Percentiles rank a stretch among this genome's conserved stretches.
Evolutionary conservation across 73 alveolate genomes (phyloP).

Genomic region (Loxodes magnus): DNA sequence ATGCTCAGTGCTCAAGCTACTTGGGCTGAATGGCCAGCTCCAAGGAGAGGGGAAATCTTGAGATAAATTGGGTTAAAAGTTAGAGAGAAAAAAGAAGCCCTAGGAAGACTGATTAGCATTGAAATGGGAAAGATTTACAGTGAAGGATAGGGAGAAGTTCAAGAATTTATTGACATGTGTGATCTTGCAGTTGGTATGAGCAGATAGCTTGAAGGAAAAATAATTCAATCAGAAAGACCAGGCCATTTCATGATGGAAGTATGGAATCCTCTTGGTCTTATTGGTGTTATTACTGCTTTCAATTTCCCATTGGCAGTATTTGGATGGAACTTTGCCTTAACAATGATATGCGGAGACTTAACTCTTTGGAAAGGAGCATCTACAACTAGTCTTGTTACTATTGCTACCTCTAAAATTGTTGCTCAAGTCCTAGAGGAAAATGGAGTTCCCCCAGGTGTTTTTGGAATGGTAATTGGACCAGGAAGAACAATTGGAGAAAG

Average conservation of each 20-base stretch:
- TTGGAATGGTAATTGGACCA: slow-evolving; percentile 42
- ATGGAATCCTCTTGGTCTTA: slow-evolving; percentile 82
- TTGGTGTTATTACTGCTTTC: slow-evolving; percentile 86
- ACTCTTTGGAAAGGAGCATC: slow-evolving; percentile 79
- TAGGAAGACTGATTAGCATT: slow-evolving; percentile 59
- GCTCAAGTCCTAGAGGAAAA: slow-evolving; percentile 55
- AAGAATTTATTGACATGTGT: slow-evolving; percentile 80
- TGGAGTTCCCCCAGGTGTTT: slow-evolving; percentile 44
- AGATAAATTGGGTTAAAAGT: slow-evolving; percentile 81
- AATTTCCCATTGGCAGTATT: slow-evolving; percentile 83
- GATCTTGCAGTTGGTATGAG: slow-evolving; percentile 84
- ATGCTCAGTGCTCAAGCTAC: too few species aligned
- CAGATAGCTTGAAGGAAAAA: slow-evolving; percentile 64
- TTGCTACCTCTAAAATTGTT: slow-evolving; percentile 63
- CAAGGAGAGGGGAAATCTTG: slow-evolving; percentile 81
- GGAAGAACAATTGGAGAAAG: slow-evolving; percentile 71
- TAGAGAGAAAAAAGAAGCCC: slow-evolving; percentile 59
- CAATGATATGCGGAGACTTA: slow-evolving; percentile 72
- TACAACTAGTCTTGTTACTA: slow-evolving; percentile 49
- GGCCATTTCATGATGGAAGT: slow-evolving; percentile 77
- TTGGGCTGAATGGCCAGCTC: slow-evolving; percentile 72
- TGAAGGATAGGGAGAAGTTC: slow-evolving; percentile 86
- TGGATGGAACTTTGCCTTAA: slow-evolving; percentile 65
- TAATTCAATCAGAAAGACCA: slow-evolving; percentile 80
- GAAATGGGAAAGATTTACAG: slow-evolving; percentile 84